Evolutionary conservation across 805 yeast genomes (phyloP), one percentile per base, ranked within the genome.

Genomic region (Starmerella floris): DNA sequence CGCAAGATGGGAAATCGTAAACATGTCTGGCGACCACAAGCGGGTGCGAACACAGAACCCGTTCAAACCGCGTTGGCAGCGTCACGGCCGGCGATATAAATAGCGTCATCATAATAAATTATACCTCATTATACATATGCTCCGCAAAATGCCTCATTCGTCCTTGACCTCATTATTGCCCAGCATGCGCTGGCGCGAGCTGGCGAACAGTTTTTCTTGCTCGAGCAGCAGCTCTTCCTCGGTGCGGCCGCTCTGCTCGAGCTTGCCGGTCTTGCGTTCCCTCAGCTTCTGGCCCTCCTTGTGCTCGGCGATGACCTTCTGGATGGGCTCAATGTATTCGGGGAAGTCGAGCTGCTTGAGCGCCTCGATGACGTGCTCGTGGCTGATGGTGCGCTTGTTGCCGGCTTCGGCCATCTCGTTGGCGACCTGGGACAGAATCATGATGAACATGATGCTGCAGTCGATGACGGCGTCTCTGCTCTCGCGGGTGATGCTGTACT

Each of bases 391-490:
- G 62, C 91, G 91, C 62, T 91, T 91, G 41, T 93, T 77, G 59
- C 91, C 98, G 54, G 80, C 81, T 54, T 91, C 97, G 1, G 97
- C 97, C 51, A 91, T 85, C 49, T 91, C 97, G 55, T 88, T 87
- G 43, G 88, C 79, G 63, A 85, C 94, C 2, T 94, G 83, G 10
- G 95, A 81, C 34, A 88, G 66, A 45, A 88, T 83, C 94, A 91
- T 88, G 46, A 91, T 79, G 60, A 91, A 88, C 62, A 85, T 95
- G 43, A 91, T 84, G 55, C 96, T 85, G 61, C 95, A 88, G 58
- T 91, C 96, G 35, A 94, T 88, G 35, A 91, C 73, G 35, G 94
- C 91, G 56, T 88, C 97, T 44, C 96, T 69, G 2, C 96, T 94
- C 51, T 91, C 97, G 52, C 87, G 82, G 32, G 94, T 76, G 53